Percentiles rank a stretch among this genome's conserved stretches.
phyloP scores from a whole-genome alignment of 2,329 filamentous ascomycete genomes.

The Didymella segeticola region DNA sequence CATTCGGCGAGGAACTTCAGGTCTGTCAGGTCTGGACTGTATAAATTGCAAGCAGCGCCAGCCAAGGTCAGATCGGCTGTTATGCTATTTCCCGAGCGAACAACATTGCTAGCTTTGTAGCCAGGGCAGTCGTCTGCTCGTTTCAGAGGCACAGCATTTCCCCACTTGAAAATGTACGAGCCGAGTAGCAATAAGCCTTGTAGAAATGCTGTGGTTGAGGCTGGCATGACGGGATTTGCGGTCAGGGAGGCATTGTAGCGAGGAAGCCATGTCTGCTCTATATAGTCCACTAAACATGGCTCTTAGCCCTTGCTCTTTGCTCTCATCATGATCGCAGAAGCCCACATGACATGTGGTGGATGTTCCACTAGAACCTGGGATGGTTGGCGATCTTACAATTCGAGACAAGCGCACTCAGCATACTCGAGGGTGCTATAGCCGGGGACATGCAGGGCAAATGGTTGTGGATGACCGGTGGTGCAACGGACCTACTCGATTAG shows the following conservation, averaged over 20 bases:
- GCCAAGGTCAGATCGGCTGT: constrained; percentile 75
- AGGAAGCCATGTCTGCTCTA: constrained; percentile 37
- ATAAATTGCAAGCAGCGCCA: constrained; percentile 67
- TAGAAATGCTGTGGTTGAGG: constrained; percentile 29
- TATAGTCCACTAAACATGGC: constrained; percentile 38
- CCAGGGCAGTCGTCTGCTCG: constrained; percentile 63
- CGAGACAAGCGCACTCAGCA: constrained; percentile 40
- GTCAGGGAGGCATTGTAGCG: constrained; percentile 29
- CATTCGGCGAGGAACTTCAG: constrained; percentile 66
- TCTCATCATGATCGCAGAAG: constrained; percentile 12
- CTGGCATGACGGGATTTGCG: constrained; percentile 29
- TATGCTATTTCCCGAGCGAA: constrained; percentile 60
- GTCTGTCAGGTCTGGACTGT: constrained; percentile 62
- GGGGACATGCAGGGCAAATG: constrained; percentile 18
- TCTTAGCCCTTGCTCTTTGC: constrained; percentile 38
- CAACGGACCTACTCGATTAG: constrained; percentile 20
- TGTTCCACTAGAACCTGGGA: constrained; percentile 19
- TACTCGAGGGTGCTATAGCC: constrained; percentile 17
- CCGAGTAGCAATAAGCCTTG: constrained; percentile 32
- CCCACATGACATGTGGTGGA: constrained; percentile 17
- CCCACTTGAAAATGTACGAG: constrained; percentile 29
- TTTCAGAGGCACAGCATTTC: constrained; percentile 28
- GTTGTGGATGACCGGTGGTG: constrained; percentile 18
- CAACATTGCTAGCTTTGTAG: constrained; percentile 69
- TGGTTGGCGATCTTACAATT: constrained; percentile 38